Percentiles rank a stretch among this genome's conserved stretches.
These are phyloP conservation scores for Sclerotinia nivalis DNA, from an alignment of 2,329 filamentous ascomycete species.

Conservation along the genomic window DNA sequence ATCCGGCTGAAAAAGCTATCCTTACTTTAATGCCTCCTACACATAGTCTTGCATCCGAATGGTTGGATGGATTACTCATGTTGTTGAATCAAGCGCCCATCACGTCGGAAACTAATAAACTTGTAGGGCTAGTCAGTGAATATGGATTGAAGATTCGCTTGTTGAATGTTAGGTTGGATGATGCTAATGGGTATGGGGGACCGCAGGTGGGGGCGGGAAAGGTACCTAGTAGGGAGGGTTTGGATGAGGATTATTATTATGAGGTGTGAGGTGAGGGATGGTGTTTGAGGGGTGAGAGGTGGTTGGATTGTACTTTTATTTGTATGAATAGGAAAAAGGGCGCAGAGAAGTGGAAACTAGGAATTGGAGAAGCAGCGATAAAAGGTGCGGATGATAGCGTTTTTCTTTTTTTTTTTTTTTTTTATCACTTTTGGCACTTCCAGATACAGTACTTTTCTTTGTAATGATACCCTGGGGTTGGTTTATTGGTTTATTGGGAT, in stretches of 20 bases:
- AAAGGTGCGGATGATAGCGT: background rate
- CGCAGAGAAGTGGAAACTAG: background rate
- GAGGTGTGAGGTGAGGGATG: conserved; percentile 41
- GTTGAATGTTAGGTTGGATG: conserved; percentile 87
- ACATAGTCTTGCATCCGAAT: conserved; percentile 86
- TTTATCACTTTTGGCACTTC: background rate
- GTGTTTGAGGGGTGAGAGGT: background rate
- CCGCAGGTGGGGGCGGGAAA: conserved; percentile 59
- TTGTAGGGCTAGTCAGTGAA: conserved; percentile 81
- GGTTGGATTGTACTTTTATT: background rate
- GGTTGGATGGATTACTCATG: conserved; percentile 95
- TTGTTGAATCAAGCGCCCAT: conserved; percentile 92
- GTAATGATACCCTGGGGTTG: conserved; percentile 19
- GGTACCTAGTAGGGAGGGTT: conserved; percentile 77
- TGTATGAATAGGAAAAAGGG: background rate
- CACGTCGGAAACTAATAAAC: conserved; percentile 91
- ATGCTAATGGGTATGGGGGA: conserved; percentile 67
- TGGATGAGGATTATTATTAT: conserved; percentile 94
- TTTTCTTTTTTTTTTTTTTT: background rate
- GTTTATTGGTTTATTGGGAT: conserved; percentile 4
- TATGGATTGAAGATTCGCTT: conserved; percentile 92
- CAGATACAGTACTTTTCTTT: background rate
- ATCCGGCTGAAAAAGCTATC: conserved; percentile 66
- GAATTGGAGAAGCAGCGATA: background rate
- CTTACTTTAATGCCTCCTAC: conserved; percentile 80